phyloP scores from a whole-genome alignment of 768 basidiomycete genomes.

The Boletellus ananas region DNA sequence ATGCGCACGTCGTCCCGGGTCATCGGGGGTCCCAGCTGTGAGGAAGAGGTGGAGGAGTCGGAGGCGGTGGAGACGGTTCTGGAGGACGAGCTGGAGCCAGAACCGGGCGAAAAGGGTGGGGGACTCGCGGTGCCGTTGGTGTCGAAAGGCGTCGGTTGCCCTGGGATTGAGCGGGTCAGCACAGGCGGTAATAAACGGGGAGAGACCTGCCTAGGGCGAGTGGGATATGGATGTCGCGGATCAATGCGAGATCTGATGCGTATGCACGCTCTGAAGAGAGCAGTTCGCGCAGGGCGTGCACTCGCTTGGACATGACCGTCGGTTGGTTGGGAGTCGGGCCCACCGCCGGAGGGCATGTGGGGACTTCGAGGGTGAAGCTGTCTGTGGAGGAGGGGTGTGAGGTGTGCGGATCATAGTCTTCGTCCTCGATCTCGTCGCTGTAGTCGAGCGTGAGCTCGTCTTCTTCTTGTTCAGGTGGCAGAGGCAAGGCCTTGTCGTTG shows the following conservation, averaged over 20 bases:
- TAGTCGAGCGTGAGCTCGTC: slow-evolving; percentile 19
- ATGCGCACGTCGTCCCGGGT: slow-evolving; percentile 61
- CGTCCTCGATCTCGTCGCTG: slow-evolving; percentile 24
- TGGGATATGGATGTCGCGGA: slow-evolving; percentile 75
- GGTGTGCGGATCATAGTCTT: slow-evolving; percentile 25
- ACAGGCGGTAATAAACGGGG: not conserved
- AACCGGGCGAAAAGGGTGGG: slow-evolving; percentile 29
- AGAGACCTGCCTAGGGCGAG: slow-evolving; percentile 62
- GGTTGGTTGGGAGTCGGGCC: slow-evolving; percentile 29
- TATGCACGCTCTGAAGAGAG: slow-evolving; percentile 79
- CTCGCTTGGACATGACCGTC: slow-evolving; percentile 56
- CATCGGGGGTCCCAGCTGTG: slow-evolving; percentile 58
- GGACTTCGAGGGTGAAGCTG: slow-evolving; percentile 21
- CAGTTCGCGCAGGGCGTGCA: slow-evolving; percentile 74
- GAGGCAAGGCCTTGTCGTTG: slow-evolving; percentile 30
- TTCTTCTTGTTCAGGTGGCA: slow-evolving; percentile 29
- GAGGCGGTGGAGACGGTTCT: slow-evolving; percentile 44
- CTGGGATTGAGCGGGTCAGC: slow-evolving; percentile 25
- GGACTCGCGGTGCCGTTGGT: slow-evolving; percentile 23
- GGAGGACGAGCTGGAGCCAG: slow-evolving; percentile 36
- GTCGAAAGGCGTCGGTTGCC: slow-evolving; percentile 39
- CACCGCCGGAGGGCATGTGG: slow-evolving; percentile 3
- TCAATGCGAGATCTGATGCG: slow-evolving; percentile 76
- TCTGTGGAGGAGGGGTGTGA: slow-evolving; percentile 26
- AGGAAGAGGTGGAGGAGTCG: slow-evolving; percentile 49